Evolutionary conservation across 352 stramenopile species (phyloP), one percentile per base, ranked within the genome.

Genomic region (Phytophthora sp.): DNA sequence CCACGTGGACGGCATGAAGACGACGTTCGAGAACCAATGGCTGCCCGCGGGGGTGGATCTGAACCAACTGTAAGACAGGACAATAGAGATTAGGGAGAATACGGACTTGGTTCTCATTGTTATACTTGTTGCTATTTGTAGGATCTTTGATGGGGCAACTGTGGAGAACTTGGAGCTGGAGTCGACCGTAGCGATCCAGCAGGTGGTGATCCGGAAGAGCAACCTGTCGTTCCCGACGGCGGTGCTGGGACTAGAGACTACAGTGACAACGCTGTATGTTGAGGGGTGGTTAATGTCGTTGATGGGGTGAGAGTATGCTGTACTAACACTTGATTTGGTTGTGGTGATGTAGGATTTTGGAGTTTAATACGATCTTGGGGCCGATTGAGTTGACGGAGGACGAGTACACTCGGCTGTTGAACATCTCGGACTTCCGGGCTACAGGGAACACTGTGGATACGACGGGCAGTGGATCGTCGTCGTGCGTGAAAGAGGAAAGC

Each of bases 221-320:
- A 84, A 76, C 41, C 15, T 89, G 44, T 68, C 75, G 29, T 89
- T 89, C 57, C 80, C 80, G 4, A 66, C 51, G 8, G 66, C 74
- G 3, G 58, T 89, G 26, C 55, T 89, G 23, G 36, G 31, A 12
- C 29, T 87, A 38, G 52, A 77, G 12, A 67, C 63, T 31, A 61
- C 49, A 3, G 64, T 81, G 6, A 62, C 41, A 21, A 69, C 65
- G 50, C 38, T 81, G 73, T 81, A 66, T 15, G 73, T 69, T 54
- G 54, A 24, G n/a, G n/a, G n/a, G n/a, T n/a, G n/a, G n/a, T 27
- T 41, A 52, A 24, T 27, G 23, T 7, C 38, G 26, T 12, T 21
- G 11, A 18, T 38, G 6, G 20, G 13, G 15, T 39, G 29, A 41
- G 38, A 46, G 35, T 26, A 13, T 12, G 13, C 41, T 33, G 30